phyloP scores from a whole-genome alignment of 352 stramenopile species.

The Globisporangium yorkense region DNA sequence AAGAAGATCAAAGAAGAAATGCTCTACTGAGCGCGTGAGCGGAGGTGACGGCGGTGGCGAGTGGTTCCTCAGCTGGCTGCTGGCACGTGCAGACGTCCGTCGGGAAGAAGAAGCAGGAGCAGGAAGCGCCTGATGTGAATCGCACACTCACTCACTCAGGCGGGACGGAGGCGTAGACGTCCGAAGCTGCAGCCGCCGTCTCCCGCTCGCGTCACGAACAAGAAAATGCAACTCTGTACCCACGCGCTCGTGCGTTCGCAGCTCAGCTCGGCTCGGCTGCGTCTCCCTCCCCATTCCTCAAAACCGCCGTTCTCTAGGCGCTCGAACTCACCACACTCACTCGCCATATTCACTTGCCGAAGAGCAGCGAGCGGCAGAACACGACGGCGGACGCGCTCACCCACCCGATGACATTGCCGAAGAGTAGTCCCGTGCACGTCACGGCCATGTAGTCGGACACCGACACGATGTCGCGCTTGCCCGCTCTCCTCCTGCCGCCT shows the following conservation, averaged over 20 bases:
- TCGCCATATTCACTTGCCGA: constrained; percentile 15
- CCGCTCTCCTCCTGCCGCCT: constrained; percentile 10
- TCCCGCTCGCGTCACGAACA: too few relatives aligned
- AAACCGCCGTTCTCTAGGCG: background rate
- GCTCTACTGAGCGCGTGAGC: constrained; percentile 62
- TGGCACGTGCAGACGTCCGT: background rate
- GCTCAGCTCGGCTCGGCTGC: too few relatives aligned
- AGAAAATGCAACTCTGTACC: too few relatives aligned
- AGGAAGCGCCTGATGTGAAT: too few relatives aligned
- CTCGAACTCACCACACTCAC: background rate
- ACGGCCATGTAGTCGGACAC: constrained; percentile 70
- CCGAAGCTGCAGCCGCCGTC: too few relatives aligned
- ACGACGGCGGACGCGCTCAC: constrained; percentile 41
- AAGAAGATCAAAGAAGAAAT: constrained; percentile 89
- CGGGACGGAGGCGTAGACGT: too few relatives aligned
- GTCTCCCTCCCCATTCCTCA: background rate
- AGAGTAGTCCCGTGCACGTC: constrained; percentile 46
- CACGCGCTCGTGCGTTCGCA: too few relatives aligned
- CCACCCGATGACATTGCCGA: constrained; percentile 62
- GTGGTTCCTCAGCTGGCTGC: background rate
- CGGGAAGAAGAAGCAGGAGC: background rate
- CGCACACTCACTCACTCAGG: too few relatives aligned
- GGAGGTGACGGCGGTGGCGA: background rate
- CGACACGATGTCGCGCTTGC: constrained; percentile 44
- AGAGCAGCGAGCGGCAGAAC: constrained; percentile 49